Conservation (phyloP, 495 filamentous ascomycete species). For the Penicillium fimorum region DNA sequence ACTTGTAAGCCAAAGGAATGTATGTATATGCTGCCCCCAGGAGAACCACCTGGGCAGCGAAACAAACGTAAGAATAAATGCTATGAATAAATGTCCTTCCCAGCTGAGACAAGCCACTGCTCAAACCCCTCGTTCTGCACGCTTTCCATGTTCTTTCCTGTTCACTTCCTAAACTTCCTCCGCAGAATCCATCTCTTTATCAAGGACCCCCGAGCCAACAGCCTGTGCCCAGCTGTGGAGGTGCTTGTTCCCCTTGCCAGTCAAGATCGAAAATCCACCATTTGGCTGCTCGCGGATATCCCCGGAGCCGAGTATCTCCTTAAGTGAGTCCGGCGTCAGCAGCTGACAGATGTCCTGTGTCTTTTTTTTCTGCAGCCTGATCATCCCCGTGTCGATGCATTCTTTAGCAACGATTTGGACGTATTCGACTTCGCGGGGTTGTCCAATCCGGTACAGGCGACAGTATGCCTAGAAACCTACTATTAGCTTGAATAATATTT, state of each 20-base stretch:
- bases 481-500: not conserved
- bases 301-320: not conserved
- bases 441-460: slow-evolving; percentile 62
- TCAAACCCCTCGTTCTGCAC: not conserved
- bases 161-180: not conserved
- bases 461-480: slow-evolving; percentile 58
- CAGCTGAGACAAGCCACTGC: not conserved
- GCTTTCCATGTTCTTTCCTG: not conserved
- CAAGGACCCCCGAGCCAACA: not conserved
- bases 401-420: slow-evolving; percentile 49
- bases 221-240: not conserved
- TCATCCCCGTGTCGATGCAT: slow-evolving; percentile 52
- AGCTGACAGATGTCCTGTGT: not conserved
- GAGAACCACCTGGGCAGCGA: too few relatives aligned
- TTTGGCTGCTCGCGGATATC: not conserved
- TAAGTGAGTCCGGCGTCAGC: not conserved
- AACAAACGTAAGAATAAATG: too few relatives aligned
- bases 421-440: slow-evolving; percentile 52
- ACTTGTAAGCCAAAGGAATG: too few relatives aligned
- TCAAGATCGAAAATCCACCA: not conserved
- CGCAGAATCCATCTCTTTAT: not conserved
- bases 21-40: too few relatives aligned
- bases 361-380: slow-evolving; percentile 31
- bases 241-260: not conserved
- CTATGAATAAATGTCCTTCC: not conserved